phyloP scores from a whole-genome alignment of 192 early-diverging fungal genomes.

The Geranomyces michiganensis region DNA sequence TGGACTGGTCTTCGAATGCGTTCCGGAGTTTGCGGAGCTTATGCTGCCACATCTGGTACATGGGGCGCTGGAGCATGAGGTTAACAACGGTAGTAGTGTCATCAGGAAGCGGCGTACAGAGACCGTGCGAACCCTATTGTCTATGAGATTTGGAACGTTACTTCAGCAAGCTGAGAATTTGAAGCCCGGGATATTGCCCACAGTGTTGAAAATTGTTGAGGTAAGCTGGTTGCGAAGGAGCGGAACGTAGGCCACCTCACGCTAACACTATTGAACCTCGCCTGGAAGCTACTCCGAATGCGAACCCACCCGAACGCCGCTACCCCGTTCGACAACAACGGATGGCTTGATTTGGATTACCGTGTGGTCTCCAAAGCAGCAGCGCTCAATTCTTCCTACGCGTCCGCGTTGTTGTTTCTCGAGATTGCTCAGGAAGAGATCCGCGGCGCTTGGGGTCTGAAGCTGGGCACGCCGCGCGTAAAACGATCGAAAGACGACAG shows the following conservation, averaged over 20 bases:
- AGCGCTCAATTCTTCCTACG: slow-evolving; percentile 18
- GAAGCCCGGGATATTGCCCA: not conserved
- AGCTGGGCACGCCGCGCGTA: not conserved
- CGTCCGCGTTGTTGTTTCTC: slow-evolving; percentile 37
- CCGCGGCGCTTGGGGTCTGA: not conserved
- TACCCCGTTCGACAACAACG: slow-evolving; percentile 30
- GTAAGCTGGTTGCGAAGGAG: not conserved
- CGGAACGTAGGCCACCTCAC: not conserved
- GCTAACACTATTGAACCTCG: not conserved
- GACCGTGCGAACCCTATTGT: not conserved
- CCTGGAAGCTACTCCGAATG: slow-evolving; percentile 24
- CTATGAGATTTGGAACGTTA: not conserved
- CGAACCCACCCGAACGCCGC: slow-evolving; percentile 8
- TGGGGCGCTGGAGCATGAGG: slow-evolving; percentile 24
- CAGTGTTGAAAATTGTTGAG: not conserved
- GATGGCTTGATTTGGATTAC: slow-evolving; percentile 48
- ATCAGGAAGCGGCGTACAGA: not conserved
- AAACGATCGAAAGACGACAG: not conserved
- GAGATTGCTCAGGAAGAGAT: slow-evolving; percentile 33
- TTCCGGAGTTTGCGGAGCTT: slow-evolving; percentile 21
- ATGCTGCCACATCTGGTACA: slow-evolving; percentile 35
- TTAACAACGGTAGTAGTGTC: not conserved
- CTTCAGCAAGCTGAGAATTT: not conserved
- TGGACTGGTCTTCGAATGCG: slow-evolving; percentile 13
- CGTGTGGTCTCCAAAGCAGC: slow-evolving; percentile 26